Evolutionary conservation across 306 rosid species (phyloP), one percentile per base, ranked within the genome.

Genomic region (Lathyrus aphaca): DNA sequence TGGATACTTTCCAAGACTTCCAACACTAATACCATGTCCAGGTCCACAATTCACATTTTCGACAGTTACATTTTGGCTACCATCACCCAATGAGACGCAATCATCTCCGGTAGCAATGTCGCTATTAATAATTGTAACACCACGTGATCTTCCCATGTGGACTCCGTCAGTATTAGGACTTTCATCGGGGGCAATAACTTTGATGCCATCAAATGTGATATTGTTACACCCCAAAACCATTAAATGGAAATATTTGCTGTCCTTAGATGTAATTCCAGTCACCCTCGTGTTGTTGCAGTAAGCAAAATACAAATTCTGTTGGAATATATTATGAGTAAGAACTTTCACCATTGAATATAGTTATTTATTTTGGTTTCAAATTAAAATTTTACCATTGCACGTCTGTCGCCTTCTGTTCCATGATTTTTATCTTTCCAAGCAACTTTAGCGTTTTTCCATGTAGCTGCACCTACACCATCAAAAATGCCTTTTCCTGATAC

Each of bases 401-500:
- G 30, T 23, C 0, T 6, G 3, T 57, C 25, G 66, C 57, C 43
- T 0, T 29, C 12, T 1, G 0, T 5, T 10, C 12, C 9, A 70
- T 66, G 43, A 15, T 56, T 42, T 55, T 56, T 70, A n/a, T 12
- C 4, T 42, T 70, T 56, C 74, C 74, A 70, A 42, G 74, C 44
- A 35, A 35, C 0, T 35, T 10, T 0, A 35, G 39, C 39, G 1
- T 1, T 0, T 35, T 35, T 35, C 39, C 39, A 35, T 1, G 9
- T 0, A 10, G 18, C 5, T 14, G 55, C 42, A 25, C 66, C 74
- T 56, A 15, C 45, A 42, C 66, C 74, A 56, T 70, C 66, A 70
- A 70, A 61, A n/a, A 30, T 25, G 5, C 74, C 74, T 5, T 12
- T 16, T 5, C 75, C 75, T 10, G 66, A 70, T 3, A 70, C 0